phyloP scores from a whole-genome alignment of 2,329 filamentous ascomycete species.

The Epichloe bromicola region DNA sequence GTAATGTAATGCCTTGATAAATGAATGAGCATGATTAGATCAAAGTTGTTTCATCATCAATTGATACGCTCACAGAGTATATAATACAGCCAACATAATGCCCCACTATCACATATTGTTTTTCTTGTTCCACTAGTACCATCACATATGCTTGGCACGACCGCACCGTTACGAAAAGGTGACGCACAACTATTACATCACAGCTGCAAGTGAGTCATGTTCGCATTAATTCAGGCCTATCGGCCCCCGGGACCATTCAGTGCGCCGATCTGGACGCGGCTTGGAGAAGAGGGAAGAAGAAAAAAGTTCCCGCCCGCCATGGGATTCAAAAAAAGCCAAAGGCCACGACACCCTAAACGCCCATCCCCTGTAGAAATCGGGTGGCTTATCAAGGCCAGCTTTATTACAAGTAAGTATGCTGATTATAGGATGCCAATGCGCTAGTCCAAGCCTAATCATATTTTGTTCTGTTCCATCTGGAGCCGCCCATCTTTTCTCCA shows the following conservation, averaged over 20 bases:
- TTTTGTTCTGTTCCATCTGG: background rate
- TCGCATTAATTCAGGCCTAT: background rate
- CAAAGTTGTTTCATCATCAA: background rate
- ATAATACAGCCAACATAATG: background rate
- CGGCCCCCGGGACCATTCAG: background rate
- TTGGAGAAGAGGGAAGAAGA: background rate
- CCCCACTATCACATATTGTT: no score
- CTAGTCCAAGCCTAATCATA: background rate
- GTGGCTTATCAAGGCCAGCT: background rate
- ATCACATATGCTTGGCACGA: no score
- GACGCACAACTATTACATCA: no score
- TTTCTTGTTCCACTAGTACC: no score
- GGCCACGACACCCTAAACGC: background rate
- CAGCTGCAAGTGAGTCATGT: background rate
- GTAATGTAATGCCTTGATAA: conserved; percentile 3
- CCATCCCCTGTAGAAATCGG: background rate
- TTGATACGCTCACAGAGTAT: background rate
- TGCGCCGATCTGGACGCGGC: background rate
- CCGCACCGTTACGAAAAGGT: no score
- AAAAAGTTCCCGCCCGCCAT: background rate
- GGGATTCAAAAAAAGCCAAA: background rate
- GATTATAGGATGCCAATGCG: background rate
- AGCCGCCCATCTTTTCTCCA: background rate
- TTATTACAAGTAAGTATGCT: background rate
- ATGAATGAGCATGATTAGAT: background rate